Evolutionary conservation across 2,329 filamentous ascomycete species (phyloP), one percentile per base, ranked within the genome.

Genomic region (Penicillium polonicum): DNA sequence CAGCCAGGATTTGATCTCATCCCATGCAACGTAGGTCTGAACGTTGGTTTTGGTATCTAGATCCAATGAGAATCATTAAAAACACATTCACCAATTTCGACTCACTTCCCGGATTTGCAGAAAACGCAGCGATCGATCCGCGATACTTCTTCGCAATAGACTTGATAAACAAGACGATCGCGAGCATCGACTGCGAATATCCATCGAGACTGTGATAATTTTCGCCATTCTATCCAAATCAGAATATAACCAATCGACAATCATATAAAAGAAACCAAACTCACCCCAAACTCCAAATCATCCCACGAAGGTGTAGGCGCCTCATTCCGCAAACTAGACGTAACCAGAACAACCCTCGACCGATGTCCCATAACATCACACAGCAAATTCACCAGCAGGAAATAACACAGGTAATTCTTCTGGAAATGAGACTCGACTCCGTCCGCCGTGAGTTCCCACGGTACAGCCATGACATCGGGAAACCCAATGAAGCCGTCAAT

Each of bases 41-140:
- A 68, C 21, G 25, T 64, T 69, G 17, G 48, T 52, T 35, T 60
- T 66, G 46, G 60, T 67, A 57, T 69, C 68, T 69, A 23, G 3
- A 43, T 33, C 15, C 21, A 36, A 42, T 35, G 8, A 45, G 36
- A 33, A 35, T n/a, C 15, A 5, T 2, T 19, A 19, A 19, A n/a
- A 19, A 44, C 10, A 9, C 15, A 35, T 7, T 6, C 2, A 6
- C 5, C 33, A 35, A 35, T 17, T 17, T 3, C 12, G 3, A 65
- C 66, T 61, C 31, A 70, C 67, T 69, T 35, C 68, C 68, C 5
- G 68, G 66, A 55, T 69, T 69, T 2, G 63, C 65, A 23, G 67
- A 65, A 49, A 70, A 70, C 0, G 65, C 63, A 21, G 41, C 33
- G 29, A 68, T 64, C 2, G 57, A 62, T 31, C 49, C 35, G 4